Base-by-base conservation (phyloP, 2,329 filamentous ascomycete species). In the Aspergillus chevalieri region DNA sequence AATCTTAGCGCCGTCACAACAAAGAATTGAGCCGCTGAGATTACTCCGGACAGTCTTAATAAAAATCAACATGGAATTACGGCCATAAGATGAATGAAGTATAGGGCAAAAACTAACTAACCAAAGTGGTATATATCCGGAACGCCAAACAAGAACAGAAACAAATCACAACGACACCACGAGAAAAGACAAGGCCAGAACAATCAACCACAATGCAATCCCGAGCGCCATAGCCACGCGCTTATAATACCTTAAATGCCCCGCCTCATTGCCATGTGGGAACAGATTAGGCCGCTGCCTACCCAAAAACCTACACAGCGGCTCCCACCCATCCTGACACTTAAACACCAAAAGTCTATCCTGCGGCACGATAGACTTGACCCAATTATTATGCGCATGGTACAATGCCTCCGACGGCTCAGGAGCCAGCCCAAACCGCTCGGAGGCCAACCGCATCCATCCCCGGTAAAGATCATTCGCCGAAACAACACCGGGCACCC, bases 251-350 rank as follows among this genome's bases (percentile, higher is more conserved):
- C 45, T 15, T 22, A 50, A 46, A 53, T 55, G 49, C 7, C 52
- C 50, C 10, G 52, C 51, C 42, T 53, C 52, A 44, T 55, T 55
- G 44, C 52, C 48, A 53, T 55, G 47, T 30, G 51, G 52, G 38
- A 53, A 55, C 6, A 24, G 51, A 34, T 56, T 52, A 3, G 53
- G 52, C 47, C 49, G 43, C 52, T 56, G 49, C 36, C 52, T 46
- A 21, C 49, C 53, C 41, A 55, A 21, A 44, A 55, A 55, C 36
- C 36, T 48, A 44, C 48, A 51, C 43, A 55, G 33, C 3, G 51
- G 52, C 1, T 15, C 47, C 53, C 53, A 55, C 17, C 53, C 53
- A 48, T 55, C 53, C 46, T 55, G 53, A 44, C 48, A 55, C 53
- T 55, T 55, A 44, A 53, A 55, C 10, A 55, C 52, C 34, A 55